Evolutionary conservation across 805 yeast species (phyloP), one percentile per base, ranked within the genome.

Genomic region (Barnettozyma californica): DNA sequence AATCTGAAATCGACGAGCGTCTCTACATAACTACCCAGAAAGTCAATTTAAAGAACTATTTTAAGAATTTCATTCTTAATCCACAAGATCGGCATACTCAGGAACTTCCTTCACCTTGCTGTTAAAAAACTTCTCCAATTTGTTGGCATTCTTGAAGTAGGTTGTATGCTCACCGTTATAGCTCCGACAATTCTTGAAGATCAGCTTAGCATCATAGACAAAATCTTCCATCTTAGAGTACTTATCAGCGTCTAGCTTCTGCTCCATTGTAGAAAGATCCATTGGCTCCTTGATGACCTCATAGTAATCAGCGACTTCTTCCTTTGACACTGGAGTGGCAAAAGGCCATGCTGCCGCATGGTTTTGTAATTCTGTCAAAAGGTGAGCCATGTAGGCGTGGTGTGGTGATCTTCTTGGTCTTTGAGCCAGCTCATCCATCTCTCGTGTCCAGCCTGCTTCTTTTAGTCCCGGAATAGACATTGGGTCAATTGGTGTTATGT

Each of bases 291-390:
- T 90, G 55, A 94, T 92, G 26, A 94, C 94, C 55, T 89, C 95
- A 66, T 92, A 94, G 63, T 94, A 94, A 67, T 94, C 99, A 1
- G 95, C 89, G 10, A 94, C 99, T 63, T 94, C 99, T 37, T 88
- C 95, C 62, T 79, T 82, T 64, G 86, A 88, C 13, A 94, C 99
- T 2, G 99, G 96, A 47, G 82, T 85, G 41, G 90, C 80, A 68
- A 94, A 94, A 35, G 99, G 99, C 99, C 99, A 94, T 25, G 97
- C 92, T 4, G 96, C 87, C 0, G 98, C 95, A 67, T 94, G 96
- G 63, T 87, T 89, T 61, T 88, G 94, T 70, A 94, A 66, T 61
- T 94, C 99, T 7, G 89, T 81, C 38, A 94, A 74, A 16, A 94
- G 68, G 48, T 89, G 89, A 58, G 87, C 88, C 95, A 94, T 91